phyloP scores from a whole-genome alignment of 1,139 yeast species.

The Hansenula sp. region DNA sequence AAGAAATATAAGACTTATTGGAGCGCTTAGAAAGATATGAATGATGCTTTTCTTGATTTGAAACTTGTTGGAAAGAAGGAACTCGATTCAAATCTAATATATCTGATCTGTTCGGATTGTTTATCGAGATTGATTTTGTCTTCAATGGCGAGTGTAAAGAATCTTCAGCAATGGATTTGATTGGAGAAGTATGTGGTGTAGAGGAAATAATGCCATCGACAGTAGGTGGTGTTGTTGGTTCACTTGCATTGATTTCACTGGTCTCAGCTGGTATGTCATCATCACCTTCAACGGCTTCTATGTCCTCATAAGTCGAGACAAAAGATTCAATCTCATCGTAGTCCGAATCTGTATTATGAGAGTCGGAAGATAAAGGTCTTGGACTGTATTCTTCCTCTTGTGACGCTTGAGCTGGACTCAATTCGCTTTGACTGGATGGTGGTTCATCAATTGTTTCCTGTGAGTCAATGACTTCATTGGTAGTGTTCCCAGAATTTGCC shows the following conservation, averaged over 20 bases:
- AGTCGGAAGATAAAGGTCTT: not conserved
- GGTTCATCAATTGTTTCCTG: not conserved
- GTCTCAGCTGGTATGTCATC: not conserved
- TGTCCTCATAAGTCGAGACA: conserved; percentile 20
- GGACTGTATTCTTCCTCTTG: not conserved
- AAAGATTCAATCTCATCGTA: conserved; percentile 20
- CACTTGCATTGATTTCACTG: conserved; percentile 9
- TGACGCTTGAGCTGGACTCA: not conserved
- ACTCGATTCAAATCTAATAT: conserved; percentile 14
- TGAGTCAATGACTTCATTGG: not conserved
- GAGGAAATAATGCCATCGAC: conserved; percentile 19
- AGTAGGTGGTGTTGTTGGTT: conserved; percentile 21
- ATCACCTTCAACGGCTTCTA: conserved; percentile 4
- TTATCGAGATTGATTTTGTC: not conserved
- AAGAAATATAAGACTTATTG: conserved; percentile 5
- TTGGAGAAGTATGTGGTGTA: conserved; percentile 23
- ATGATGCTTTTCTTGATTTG: conserved; percentile 6
- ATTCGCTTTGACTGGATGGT: not conserved
- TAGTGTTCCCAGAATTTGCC: not conserved
- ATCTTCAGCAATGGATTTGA: conserved; percentile 17
- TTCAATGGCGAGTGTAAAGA: not conserved
- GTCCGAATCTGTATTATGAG: conserved; percentile 2
- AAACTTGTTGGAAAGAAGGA: conserved; percentile 12
- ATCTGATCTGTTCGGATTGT: not conserved
- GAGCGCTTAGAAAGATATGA: conserved; percentile 22